Evolutionary conservation across 805 yeast genomes (phyloP), one percentile per base, ranked within the genome.

Genomic region (Millerozyma acaciae): DNA sequence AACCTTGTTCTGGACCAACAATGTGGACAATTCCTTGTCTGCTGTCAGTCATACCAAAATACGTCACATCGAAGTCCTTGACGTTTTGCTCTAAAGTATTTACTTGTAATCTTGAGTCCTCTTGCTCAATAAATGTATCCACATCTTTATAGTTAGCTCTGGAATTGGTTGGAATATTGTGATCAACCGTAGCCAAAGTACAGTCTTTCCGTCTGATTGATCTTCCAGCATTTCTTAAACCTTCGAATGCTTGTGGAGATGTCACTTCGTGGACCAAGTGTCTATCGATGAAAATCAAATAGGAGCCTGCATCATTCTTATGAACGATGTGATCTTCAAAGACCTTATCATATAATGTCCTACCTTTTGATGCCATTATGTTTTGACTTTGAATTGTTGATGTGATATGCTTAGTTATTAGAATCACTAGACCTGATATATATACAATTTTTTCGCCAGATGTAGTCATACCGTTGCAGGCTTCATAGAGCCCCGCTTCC

Each of bases 11-110:
- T 23, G 98, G 99, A 30, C 98, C 99, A 39, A 93, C 95, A 47
- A 93, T 86, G 62, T 93, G 99, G 35, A 93, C 98, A 56, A 93
- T 93, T 50, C 99, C 98, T 66, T 93, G 99, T 64, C 97, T 80
- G 43, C 73, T 73, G 64, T 90, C 97, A 38, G 80, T 74, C 94
- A 93, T 85, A 48, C 98, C 98, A 45, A 90, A 89, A 57, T 81
- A 93, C 9, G 96, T 83, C 23, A 93, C 82, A 50, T 77, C 90
- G 52, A 90, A 93, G 44, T 80, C 86, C 60, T 79, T 80, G 48
- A 93, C 97, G 53, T 93, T 93, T 51, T 86, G 81, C 59, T 93
- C 97, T 44, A 93, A 71, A 32, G 98, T 90, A 56, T 78, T 73
- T 33, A 88, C 96, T 65, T 93, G 99, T 47, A 89, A 67, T 56